A percentile compares a stretch with the other conserved stretches of the same genome.
Conservation (phyloP, 1,139 yeast species). For the Pichia sp. region DNA sequence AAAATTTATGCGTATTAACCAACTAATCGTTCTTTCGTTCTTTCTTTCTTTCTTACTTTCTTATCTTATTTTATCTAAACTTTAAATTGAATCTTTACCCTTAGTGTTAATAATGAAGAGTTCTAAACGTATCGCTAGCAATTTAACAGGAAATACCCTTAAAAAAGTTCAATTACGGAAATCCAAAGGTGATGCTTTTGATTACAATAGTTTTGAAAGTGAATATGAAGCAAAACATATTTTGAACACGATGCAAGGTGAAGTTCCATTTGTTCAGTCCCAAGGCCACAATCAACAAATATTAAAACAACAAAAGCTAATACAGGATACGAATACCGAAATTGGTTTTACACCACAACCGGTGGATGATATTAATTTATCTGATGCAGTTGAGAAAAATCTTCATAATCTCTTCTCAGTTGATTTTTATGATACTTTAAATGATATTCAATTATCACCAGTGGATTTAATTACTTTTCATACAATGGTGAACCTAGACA, state of each 20-base stretch:
- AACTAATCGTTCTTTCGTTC: no score
- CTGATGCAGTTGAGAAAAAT: constrained; percentile 3
- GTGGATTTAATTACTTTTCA: background rate
- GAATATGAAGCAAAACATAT: background rate
- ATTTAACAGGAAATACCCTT: background rate
- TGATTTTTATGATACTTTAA: background rate
- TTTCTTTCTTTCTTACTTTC: background rate
- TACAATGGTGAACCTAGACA: background rate
- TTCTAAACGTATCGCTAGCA: background rate
- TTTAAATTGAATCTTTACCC: no score
- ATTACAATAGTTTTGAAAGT: background rate
- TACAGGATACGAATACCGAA: constrained; percentile 6
- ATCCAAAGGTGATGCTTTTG: background rate
- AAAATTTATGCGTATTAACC: background rate
- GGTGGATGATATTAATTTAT: background rate
- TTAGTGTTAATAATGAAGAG: background rate
- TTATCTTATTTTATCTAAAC: background rate
- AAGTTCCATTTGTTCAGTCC: constrained; percentile 1
- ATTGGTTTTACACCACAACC: background rate
- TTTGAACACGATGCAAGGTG: background rate
- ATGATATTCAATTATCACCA: background rate
- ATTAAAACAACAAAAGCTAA: background rate
- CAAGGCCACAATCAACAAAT: constrained; percentile 1
- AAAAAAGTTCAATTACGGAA: background rate
- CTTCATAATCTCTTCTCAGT: constrained; percentile 1